A percentile compares a stretch with the other conserved stretches of the same genome.
These are phyloP conservation scores for Lipomyces chichibuensis DNA, from an alignment of 805 yeast species.

Conservation along the genomic window DNA sequence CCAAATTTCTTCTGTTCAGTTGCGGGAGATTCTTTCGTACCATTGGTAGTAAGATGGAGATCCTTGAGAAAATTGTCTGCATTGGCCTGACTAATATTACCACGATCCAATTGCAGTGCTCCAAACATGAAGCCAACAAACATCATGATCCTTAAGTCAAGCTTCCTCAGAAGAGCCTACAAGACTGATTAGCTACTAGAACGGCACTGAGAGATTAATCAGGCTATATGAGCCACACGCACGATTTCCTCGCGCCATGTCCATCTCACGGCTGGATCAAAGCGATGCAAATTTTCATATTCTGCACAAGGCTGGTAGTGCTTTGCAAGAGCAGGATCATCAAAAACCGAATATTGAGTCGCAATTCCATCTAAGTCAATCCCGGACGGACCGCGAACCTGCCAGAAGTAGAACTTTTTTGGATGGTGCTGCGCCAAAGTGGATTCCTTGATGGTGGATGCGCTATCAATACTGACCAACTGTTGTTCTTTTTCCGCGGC, in stretches of 20 bases:
- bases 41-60: conserved; percentile 54
- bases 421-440: conserved; percentile 3
- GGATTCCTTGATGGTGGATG: not conserved
- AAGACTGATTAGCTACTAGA: not conserved
- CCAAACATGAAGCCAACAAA: conserved; percentile 48
- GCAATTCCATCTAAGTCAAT: conserved; percentile 26
- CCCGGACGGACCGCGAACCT: conserved; percentile 11
- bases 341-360: conserved; percentile 29
- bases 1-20: not conserved
- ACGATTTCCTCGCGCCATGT: conserved; percentile 52
- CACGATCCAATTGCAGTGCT: conserved; percentile 60
- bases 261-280: conserved; percentile 66
- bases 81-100: conserved; percentile 58
- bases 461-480: not conserved
- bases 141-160: conserved; percentile 12
- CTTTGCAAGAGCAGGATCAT: conserved; percentile 25
- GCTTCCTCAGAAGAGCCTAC: conserved; percentile 14
- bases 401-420: conserved; percentile 10
- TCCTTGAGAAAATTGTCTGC: conserved; percentile 59
- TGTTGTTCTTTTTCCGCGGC: not conserved
- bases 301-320: conserved; percentile 19
- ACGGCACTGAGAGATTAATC: not conserved
- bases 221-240: not conserved
- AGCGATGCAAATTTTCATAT: conserved; percentile 43
- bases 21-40: not conserved